Evolutionary conservation across 2,329 filamentous ascomycete genomes (phyloP), one percentile per base, ranked within the genome.

Genomic region (Sclerotinia trifoliorum): DNA sequence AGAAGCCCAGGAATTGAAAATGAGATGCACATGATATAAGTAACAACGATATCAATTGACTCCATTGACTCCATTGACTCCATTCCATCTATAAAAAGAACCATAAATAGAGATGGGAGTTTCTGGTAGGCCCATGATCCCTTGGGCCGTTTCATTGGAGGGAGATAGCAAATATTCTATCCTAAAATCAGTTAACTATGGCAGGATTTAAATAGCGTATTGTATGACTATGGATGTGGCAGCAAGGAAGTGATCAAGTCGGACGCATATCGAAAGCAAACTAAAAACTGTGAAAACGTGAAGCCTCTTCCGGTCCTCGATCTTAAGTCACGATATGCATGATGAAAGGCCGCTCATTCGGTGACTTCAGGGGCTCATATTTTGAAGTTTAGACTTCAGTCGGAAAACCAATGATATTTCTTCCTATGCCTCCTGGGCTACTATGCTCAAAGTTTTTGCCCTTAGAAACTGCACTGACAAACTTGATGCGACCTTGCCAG

Each of bases 131-230:
- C 83, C 83, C 79, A 83, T 84, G 70, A 85, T 84, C 6, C 81
- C 81, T 71, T 85, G 85, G n/a, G 82, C 79, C 83, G 84, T 85
- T 68, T 82, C 82, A 52, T 78, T 79, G 55, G 13, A 56, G n/a
- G 24, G 42, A 73, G 39, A 73, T 46, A 71, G 69, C 48, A 32
- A 19, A 21, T 55, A 1, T 17, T 62, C 65, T 24, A 32, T 5
- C 13, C 35, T 32, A 26, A 19, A 35, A 26, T 26, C 44, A 52
- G 51, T 46, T 17, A 17, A 44, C 3, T 15, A 32, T 54, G 0
- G 21, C 2, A 5, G n/a, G 7, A 3, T n/a, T 15, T 42, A 3
- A 6, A 15, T 1, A 15, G n/a, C 39, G 44, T 3, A 39, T 39
- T 39, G 44, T 11, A 11, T 62, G 10, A 19, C 11, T 3, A 11